phyloP scores from a whole-genome alignment of 2,329 filamentous ascomycete species.

The Huntiella bhutanensis region DNA sequence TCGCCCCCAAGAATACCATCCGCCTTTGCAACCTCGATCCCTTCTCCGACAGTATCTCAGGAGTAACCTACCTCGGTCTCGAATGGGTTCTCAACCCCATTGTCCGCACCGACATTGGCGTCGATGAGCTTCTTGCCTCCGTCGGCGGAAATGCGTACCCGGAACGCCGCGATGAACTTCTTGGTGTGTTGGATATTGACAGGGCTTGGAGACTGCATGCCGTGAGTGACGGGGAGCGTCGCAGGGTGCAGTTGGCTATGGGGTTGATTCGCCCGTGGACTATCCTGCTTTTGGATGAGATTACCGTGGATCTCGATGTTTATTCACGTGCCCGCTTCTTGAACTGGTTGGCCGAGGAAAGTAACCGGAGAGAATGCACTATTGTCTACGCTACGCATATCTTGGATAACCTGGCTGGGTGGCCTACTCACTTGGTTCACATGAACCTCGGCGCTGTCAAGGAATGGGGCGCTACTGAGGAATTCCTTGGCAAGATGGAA shows the following conservation, averaged over 20 bases:
- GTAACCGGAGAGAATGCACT: constrained; percentile 61
- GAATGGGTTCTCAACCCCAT: constrained; percentile 98
- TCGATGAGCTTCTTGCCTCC: constrained; percentile 62
- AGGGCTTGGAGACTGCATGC: constrained; percentile 87
- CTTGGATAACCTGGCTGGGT: constrained; percentile 79
- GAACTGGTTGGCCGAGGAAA: constrained; percentile 70
- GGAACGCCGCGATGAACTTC: constrained; percentile 67
- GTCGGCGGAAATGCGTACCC: constrained; percentile 77
- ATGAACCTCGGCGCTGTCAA: constrained; percentile 82
- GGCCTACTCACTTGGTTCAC: constrained; percentile 90
- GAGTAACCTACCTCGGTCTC: constrained; percentile 88
- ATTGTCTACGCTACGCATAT: constrained; percentile 98
- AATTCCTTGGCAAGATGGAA: constrained; percentile 40
- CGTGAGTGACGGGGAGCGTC: constrained; percentile 78
- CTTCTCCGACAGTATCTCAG: constrained; percentile 75
- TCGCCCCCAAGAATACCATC: constrained; percentile 61
- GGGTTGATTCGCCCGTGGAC: constrained; percentile 81
- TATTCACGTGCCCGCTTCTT: constrained; percentile 72
- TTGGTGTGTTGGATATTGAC: constrained; percentile 81
- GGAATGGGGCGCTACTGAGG: constrained; percentile 60
- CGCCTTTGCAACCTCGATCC: constrained; percentile 69
- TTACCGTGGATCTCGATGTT: constrained; percentile 90
- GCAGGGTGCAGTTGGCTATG: constrained; percentile 91
- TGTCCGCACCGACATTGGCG: constrained; percentile 85
- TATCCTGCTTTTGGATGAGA: constrained; percentile 81